phyloP scores from a whole-genome alignment of 129 eudicot genomes.

The Centrapalus pauciflorus region DNA sequence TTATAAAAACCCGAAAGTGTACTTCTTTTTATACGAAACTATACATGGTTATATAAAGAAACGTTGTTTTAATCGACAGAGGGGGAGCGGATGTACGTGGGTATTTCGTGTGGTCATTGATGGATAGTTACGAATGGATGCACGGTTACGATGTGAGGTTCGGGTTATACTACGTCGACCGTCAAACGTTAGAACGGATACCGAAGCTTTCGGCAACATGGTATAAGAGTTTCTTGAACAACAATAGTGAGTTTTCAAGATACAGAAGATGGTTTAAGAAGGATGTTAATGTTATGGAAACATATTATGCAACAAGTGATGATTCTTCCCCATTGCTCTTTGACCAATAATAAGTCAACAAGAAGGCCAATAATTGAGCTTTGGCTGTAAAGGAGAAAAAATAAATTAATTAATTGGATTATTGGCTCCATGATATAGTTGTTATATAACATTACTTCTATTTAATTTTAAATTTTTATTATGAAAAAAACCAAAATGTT shows the following conservation, averaged over 20 bases:
- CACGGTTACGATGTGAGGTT: slow-evolving; percentile 39
- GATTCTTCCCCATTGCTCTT: too few relatives aligned
- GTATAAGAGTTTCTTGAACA: slow-evolving; percentile 48
- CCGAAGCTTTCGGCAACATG: slow-evolving; percentile 74
- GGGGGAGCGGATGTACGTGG: slow-evolving; percentile 88
- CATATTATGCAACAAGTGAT: too few relatives aligned
- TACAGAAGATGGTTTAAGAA: not conserved
- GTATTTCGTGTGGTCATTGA: slow-evolving; percentile 63
- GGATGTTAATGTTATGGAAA: not conserved
- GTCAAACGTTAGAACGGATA: slow-evolving; percentile 37
- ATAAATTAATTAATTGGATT: too few relatives aligned
- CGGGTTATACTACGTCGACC: slow-evolving; percentile 66
- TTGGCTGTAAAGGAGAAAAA: too few relatives aligned
- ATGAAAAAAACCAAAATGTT: too few relatives aligned
- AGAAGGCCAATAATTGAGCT: too few relatives aligned
- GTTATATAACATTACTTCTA: too few relatives aligned
- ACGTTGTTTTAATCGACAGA: slow-evolving; percentile 22
- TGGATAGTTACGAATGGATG: slow-evolving; percentile 73
- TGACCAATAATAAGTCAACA: too few relatives aligned
- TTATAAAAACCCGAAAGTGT: not conserved
- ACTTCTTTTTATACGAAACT: too few relatives aligned
- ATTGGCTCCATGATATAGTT: too few relatives aligned
- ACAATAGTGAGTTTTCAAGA: slow-evolving; percentile 23
- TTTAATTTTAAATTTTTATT: too few relatives aligned
- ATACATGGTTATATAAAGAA: not conserved